Evolutionary conservation across 768 basidiomycete genomes (phyloP), one percentile per base, ranked within the genome.

Genomic region (Tulasnella sp.): DNA sequence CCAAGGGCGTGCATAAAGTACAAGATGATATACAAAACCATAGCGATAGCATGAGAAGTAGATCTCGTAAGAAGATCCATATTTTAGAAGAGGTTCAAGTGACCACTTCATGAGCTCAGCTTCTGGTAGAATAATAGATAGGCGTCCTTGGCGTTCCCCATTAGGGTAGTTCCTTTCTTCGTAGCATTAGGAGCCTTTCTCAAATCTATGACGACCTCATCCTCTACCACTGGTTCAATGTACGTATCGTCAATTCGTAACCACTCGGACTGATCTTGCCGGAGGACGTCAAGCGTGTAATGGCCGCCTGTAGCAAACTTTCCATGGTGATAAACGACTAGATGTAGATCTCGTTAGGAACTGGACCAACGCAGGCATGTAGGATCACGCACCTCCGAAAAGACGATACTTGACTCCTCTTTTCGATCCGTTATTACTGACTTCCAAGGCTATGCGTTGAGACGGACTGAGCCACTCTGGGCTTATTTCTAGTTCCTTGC

Each of bases 271-370:
- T 70, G 67, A 48, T 72, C 72, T 32, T 65, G 24, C 61, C 59
- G 49, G 2, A 92, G 69, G 8, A 92, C 83, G 59, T 90, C 84
- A 41, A 93, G 76, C 2, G 92, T 98, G 67, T 96, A 98, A 65
- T 96, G 93, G 1, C 93, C 93, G 2, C 91, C 90, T 1, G 81
- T 81, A 0, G 93, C 89, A 5, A 86, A 85, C 25, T 72, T 69
- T 2, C 93, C 93, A 58, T 99, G 92, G 63, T 99, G 93, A 64
- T 96, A 96, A 10, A 96, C 67, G 7, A 80, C 93, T 86, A 25
- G 28, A 34, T n/a, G 22, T n/a, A n/a, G n/a, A n/a, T n/a, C 8
- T 57, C 34, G 45, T 2, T 45, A 25, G 22, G 42, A 47, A 8
- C 13, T 15, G 29, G 9, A 27, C 25, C 27, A 41, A 22, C 16